A percentile compares a stretch with the other conserved stretches of the same genome.
These are phyloP conservation scores for Saturnispora diversa DNA, from an alignment of 805 yeast species.

Conservation along the genomic window DNA sequence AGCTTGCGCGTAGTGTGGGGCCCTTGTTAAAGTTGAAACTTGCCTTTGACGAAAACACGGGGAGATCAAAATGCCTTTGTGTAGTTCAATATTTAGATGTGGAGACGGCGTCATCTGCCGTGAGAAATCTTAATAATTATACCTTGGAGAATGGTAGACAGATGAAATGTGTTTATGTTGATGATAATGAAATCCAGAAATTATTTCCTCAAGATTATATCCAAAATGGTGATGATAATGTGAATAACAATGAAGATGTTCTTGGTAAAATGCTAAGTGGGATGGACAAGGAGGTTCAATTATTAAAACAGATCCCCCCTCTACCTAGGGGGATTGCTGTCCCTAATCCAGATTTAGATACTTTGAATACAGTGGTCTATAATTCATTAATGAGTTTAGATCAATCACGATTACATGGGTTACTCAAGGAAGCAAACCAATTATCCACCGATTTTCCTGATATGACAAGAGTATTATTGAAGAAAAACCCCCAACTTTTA, in stretches of 20 bases:
- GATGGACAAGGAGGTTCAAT: conserved; percentile 11
- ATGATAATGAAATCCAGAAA: conserved; percentile 16
- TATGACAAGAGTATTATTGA: conserved; percentile 50
- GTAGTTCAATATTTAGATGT: conserved; percentile 66
- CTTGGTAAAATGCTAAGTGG: conserved; percentile 5
- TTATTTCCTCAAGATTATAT: conserved; percentile 7
- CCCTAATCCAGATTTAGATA: conserved; percentile 25
- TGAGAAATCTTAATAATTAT: conserved; percentile 76
- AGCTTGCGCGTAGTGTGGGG: conserved; percentile 79
- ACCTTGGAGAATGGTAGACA: conserved; percentile 52
- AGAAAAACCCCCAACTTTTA: conserved; percentile 70
- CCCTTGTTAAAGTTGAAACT: conserved; percentile 72
- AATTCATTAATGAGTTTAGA: conserved; percentile 40
- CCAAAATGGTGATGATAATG: background rate
- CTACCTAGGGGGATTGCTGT: conserved; percentile 49
- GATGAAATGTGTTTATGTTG: conserved; percentile 67
- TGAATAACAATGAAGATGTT: background rate
- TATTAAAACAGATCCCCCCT: conserved; percentile 35
- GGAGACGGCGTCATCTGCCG: conserved; percentile 87
- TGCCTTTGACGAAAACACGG: conserved; percentile 81
- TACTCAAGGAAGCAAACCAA: conserved; percentile 50
- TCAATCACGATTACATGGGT: conserved; percentile 36
- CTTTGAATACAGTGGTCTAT: conserved; percentile 38
- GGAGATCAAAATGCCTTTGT: conserved; percentile 87
- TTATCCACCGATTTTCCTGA: conserved; percentile 52